These are phyloP conservation scores for Cystoisospora suis DNA, from an alignment of 169 alveolate species.

Conservation along the genomic window DNA sequence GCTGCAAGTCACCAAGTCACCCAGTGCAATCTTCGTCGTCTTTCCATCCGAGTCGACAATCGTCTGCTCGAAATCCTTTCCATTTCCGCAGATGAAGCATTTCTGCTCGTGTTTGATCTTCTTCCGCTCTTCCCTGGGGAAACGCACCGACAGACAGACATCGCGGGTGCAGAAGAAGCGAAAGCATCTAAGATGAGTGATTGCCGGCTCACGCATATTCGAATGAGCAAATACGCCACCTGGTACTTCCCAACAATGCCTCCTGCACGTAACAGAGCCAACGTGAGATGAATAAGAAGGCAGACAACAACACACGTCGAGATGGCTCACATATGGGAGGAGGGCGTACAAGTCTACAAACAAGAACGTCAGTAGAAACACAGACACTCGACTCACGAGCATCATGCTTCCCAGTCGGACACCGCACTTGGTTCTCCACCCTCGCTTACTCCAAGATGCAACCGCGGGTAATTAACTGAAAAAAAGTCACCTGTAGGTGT, in stretches of 20 bases:
- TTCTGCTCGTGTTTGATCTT: slow-evolving; percentile 85
- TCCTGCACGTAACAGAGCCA: no score
- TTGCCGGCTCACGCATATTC: no score
- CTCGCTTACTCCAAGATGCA: no score
- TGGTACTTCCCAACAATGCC: no score
- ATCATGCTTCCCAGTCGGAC: no score
- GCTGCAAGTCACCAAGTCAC: slow-evolving; percentile 84
- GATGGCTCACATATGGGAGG: neutral
- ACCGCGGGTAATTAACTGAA: no score
- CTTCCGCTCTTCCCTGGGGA: slow-evolving; percentile 76
- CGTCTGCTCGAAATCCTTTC: slow-evolving; percentile 74
- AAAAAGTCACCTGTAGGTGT: no score
- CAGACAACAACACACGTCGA: neutral
- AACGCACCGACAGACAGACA: neutral
- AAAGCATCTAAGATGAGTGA: no score
- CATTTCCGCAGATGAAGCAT: slow-evolving; percentile 88
- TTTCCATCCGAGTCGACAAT: slow-evolving; percentile 77
- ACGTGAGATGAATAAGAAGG: neutral
- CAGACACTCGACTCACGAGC: no score
- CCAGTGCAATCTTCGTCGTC: slow-evolving; percentile 78
- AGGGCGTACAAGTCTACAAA: neutral
- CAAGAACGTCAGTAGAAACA: neutral
- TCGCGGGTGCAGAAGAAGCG: neutral
- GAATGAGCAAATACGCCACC: no score
- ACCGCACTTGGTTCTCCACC: no score